Evolutionary conservation across 192 early-diverging fungal genomes (phyloP).

Genomic region (Irineochytrium annulatum): DNA sequence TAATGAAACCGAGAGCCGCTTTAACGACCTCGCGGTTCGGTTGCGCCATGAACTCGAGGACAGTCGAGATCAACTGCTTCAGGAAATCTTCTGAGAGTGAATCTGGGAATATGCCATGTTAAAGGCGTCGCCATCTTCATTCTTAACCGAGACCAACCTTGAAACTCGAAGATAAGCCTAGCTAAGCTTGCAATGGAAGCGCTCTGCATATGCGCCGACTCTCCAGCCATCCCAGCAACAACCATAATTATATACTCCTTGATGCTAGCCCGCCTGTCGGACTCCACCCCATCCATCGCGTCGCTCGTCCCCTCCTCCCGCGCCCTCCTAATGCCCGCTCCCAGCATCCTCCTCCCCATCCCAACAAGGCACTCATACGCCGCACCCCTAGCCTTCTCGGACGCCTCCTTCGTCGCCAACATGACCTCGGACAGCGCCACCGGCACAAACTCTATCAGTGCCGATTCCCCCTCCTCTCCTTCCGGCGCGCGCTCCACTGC

Average conservation of each 20-base stretch:
- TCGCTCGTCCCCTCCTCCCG: slow-evolving; percentile 26
- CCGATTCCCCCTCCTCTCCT: slow-evolving; percentile 12
- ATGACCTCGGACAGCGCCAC: slow-evolving; percentile 87
- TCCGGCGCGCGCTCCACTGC: slow-evolving; percentile 60
- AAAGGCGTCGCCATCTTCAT: neutral
- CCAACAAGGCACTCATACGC: slow-evolving; percentile 82
- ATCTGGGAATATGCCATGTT: slow-evolving; percentile 26
- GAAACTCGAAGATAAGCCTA: slow-evolving; percentile 91
- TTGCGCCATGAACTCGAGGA: slow-evolving; percentile 74
- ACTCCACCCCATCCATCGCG: slow-evolving; percentile 17
- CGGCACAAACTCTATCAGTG: slow-evolving; percentile 78
- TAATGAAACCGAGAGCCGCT: slow-evolving; percentile 87
- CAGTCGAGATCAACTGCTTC: slow-evolving; percentile 72
- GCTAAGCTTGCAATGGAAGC: slow-evolving; percentile 82
- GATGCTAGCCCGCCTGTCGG: slow-evolving; percentile 33
- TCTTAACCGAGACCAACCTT: slow-evolving; percentile 23
- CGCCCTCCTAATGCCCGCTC: slow-evolving; percentile 2
- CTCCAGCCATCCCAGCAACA: slow-evolving; percentile 88
- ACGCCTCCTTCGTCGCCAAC: slow-evolving; percentile 87
- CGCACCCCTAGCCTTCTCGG: slow-evolving; percentile 76
- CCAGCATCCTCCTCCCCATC: slow-evolving; percentile 87
- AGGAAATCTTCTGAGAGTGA: slow-evolving; percentile 60
- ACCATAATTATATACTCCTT: slow-evolving; percentile 91
- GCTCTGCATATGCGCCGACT: slow-evolving; percentile 85
- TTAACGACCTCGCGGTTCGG: slow-evolving; percentile 89